These are phyloP conservation scores for Selenicereus undatus DNA, from an alignment of 148 eudicot genomes.

Conservation along the genomic window DNA sequence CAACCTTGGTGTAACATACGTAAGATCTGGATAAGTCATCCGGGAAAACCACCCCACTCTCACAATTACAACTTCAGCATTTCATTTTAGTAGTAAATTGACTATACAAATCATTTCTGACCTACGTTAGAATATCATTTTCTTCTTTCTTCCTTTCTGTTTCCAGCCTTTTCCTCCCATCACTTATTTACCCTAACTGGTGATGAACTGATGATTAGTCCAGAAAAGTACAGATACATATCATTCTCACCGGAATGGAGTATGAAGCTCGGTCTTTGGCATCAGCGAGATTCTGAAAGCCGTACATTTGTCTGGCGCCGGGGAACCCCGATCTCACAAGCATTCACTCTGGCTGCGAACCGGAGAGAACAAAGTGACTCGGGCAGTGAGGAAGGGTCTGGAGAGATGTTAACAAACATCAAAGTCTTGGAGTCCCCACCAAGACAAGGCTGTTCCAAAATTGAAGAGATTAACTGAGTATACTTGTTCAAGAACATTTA, in stretches of 20 bases:
- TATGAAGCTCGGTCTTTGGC: constrained; percentile 38
- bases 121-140: constrained; percentile 40
- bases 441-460: constrained; percentile 77
- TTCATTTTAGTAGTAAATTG: constrained; percentile 23
- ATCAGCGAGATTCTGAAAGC: constrained; percentile 45
- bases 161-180: background rate
- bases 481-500: background rate
- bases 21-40: constrained; percentile 12
- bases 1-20: constrained; percentile 11
- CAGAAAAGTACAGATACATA: constrained; percentile 22
- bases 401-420: constrained; percentile 92
- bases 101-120: constrained; percentile 44
- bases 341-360: constrained; percentile 86
- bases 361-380: constrained; percentile 93
- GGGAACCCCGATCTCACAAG: constrained; percentile 92
- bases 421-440: constrained; percentile 97
- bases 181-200: background rate
- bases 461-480: background rate
- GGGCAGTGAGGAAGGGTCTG: constrained; percentile 62
- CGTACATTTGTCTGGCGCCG: constrained; percentile 72
- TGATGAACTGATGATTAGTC: constrained; percentile 21
- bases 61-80: constrained; percentile 35
- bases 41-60: constrained; percentile 21
- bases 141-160: constrained; percentile 7
- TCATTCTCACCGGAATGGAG: constrained; percentile 13